A percentile compares a stretch with the other conserved stretches of the same genome.
These are phyloP conservation scores for Clitopilus passeckerianus DNA, from an alignment of 768 basidiomycete species.

Conservation along the genomic window DNA sequence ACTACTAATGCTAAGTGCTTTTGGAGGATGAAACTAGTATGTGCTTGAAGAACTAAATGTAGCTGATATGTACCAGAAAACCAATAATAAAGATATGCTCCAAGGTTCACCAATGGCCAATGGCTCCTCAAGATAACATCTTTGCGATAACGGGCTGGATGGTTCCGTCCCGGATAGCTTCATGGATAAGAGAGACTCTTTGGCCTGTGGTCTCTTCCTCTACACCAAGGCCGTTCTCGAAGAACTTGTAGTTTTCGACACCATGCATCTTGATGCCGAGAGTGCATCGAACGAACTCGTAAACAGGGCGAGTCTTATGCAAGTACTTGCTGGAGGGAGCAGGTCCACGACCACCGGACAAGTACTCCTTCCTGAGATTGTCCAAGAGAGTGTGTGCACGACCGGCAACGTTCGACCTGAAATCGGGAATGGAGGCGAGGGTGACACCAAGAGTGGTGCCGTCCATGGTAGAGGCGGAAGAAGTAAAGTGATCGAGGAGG, in stretches of 20 bases:
- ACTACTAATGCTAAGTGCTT: neutral
- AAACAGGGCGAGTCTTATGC: slow-evolving; percentile 64
- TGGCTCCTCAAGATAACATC: slow-evolving; percentile 1
- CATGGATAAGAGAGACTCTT: slow-evolving; percentile 71
- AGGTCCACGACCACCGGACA: slow-evolving; percentile 51
- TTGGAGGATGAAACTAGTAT: neutral
- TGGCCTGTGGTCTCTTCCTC: slow-evolving; percentile 69
- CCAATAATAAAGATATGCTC: neutral
- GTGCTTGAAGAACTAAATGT: neutral
- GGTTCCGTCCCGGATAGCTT: slow-evolving; percentile 46
- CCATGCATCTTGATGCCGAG: slow-evolving; percentile 83
- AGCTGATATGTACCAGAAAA: neutral
- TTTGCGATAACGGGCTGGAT: slow-evolving; percentile 34
- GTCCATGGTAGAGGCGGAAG: slow-evolving; percentile 23
- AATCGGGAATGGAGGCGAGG: slow-evolving; percentile 39
- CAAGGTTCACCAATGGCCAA: neutral
- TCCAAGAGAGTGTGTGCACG: slow-evolving; percentile 42
- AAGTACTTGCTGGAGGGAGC: slow-evolving; percentile 68
- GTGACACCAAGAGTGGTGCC: slow-evolving; percentile 22
- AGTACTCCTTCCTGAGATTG: slow-evolving; percentile 47
- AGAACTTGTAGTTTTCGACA: slow-evolving; percentile 59
- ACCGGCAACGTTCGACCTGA: slow-evolving; percentile 50
- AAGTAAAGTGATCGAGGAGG: slow-evolving; percentile 60
- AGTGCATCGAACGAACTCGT: slow-evolving; percentile 69
- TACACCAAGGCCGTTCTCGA: slow-evolving; percentile 58